Base-by-base conservation (phyloP, 352 stramenopile species). In the Peronospora destructor region DNA sequence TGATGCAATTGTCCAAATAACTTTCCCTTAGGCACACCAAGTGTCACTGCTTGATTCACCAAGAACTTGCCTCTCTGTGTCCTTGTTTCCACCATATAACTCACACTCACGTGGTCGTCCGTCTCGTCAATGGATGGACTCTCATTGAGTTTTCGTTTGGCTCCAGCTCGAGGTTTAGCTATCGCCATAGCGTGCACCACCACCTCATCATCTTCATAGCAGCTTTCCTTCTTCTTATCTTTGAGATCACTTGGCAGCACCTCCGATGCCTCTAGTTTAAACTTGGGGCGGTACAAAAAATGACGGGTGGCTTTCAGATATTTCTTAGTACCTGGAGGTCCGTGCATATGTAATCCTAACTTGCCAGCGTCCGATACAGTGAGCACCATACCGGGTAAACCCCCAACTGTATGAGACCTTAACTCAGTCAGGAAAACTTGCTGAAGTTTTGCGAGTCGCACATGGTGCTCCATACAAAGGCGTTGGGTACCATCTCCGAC, bases 381-480 rank as follows among this genome's bases (percentile, higher is more conserved):
- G 17, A 96, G 66, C 14, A 95, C 62, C 74, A 96, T 88, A n/a
- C 76, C 70, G 11, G 87, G 85, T 11, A 96, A 57, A 1, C 87
- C 87, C 16, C 87, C 84, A 1, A 95, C 44, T n/a, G 76, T 86
- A 40, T 91, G 69, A 8, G 82, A 52, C 9, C 66, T 67, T 32
- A 96, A 59, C 59, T 95, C 68, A 3, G 85, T 95, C 19, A 95
- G 66, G 51, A 95, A 94, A 4, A 95, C 70, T 37, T 87, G 63
- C 46, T 84, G 66, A 21, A 94, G 53, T 60, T 94, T 95, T 5
- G 65, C 75, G 11, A 96, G 60, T 12, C 85, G 80, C 52, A 95
- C 73, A 62, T 91, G 79, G 66, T 96, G 87, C 69, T 96, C 87
- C 82, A 94, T 95, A 64, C 82, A 95, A 60, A 95, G 68, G 21